Evolutionary conservation across 164 flowering plant genomes (phyloP), one percentile per base, ranked within the genome.

Genomic region (Pachysandra terminalis): DNA sequence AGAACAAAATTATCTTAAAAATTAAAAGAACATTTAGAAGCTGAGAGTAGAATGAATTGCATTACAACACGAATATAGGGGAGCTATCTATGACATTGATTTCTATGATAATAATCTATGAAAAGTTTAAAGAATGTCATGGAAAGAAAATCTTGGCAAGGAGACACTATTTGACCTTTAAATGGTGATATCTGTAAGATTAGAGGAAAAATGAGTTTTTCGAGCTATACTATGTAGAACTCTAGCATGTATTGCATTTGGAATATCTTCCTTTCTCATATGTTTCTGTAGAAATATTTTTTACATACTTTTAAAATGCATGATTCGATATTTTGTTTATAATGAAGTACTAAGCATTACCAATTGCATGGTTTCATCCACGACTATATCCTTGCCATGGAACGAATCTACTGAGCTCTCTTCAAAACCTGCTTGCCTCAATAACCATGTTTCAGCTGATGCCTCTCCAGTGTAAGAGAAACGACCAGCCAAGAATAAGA

Each of bases 351-450:
- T 7, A 63, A 54, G 52, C 81, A 66, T n/a, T 76, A 81, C 86
- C 74, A 24, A 53, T 66, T 19, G 32, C 22, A 64, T 25, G 27
- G 27, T n/a, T 49, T 63, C 68, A 61, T 70, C 67, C 13, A 17
- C 13, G 16, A 61, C 51, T 57, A 61, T 65, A 26, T 79, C 75
- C 57, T 70, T 73, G 28, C 73, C 52, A 21, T 57, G 52, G 55
- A 79, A 71, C 17, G 79, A 64, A 65, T 71, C 80, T 14, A 21
- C 67, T 37, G 68, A 61, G 58, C 59, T 64, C 32, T 80, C 74
- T 22, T 66, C 56, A 40, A 78, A 79, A 12, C 88, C 87, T n/a
- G 90, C 87, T 76, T 80, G 73, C 68, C 72, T 76, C 61, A 85
- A 73, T 51, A 86, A 79, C 91, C 89, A 82, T 63, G 60, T 70